A percentile compares a stretch with the other conserved stretches of the same genome.
Conservation (phyloP, 108 stramenopile species). For the Parmales sp. region DNA sequence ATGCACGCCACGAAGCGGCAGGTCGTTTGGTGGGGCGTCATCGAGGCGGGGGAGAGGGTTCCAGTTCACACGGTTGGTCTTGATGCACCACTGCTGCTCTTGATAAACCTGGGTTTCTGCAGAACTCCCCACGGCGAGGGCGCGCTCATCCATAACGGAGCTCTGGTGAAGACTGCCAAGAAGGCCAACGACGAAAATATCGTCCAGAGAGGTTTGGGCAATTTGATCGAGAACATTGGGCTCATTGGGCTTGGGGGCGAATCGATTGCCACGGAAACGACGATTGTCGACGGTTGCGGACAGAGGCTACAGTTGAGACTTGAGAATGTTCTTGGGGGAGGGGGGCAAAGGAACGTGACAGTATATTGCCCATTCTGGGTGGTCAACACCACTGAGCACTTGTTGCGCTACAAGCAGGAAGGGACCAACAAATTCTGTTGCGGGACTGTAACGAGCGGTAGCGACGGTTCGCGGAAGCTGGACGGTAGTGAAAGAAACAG, state of each 20-base stretch:
- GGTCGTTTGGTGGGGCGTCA: slow-evolving; percentile 72
- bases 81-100: slow-evolving; percentile 72
- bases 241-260: slow-evolving; percentile 31
- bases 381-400: slow-evolving; percentile 82
- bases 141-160: slow-evolving; percentile 69
- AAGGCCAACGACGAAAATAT: slow-evolving; percentile 2
- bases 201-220: background rate
- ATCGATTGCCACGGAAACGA: slow-evolving; percentile 56
- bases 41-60: slow-evolving; percentile 72
- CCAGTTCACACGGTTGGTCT: slow-evolving; percentile 73
- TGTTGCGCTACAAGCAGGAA: slow-evolving; percentile 73
- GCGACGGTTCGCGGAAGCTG: slow-evolving; percentile 44
- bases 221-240: slow-evolving; percentile 13
- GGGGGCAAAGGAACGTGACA: slow-evolving; percentile 71
- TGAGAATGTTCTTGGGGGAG: slow-evolving; percentile 78
- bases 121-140: slow-evolving; percentile 77
- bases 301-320: slow-evolving; percentile 67
- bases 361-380: slow-evolving; percentile 87
- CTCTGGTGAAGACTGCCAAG: slow-evolving; percentile 11
- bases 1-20: slow-evolving; percentile 59
- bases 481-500: slow-evolving; percentile 51
- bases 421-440: slow-evolving; percentile 45
- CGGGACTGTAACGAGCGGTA: slow-evolving; percentile 54
- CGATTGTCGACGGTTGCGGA: slow-evolving; percentile 72
- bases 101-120: slow-evolving; percentile 80